Conservation (phyloP, 345 rosid genomes). For the Melaleuca quinquenervia region DNA sequence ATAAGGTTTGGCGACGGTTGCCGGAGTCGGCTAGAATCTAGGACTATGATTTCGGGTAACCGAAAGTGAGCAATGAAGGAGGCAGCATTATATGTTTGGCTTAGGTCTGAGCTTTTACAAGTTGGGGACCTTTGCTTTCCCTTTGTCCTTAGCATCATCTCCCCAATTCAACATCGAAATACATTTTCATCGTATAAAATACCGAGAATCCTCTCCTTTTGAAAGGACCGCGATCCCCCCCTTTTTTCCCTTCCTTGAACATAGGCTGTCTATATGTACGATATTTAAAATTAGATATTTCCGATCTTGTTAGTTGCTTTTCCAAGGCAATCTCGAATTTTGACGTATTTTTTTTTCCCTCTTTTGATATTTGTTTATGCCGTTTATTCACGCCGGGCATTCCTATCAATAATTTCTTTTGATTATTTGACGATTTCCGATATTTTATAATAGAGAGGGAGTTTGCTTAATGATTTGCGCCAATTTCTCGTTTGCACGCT, state of each 20-base stretch:
- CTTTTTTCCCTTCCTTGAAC: background rate
- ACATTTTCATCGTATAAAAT: background rate
- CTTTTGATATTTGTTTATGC: no score
- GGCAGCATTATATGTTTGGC: background rate
- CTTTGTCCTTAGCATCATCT: background rate
- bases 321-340: background rate
- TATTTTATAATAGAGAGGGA: background rate
- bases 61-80: background rate
- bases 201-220: background rate
- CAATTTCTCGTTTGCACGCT: fast-evolving
- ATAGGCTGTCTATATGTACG: background rate
- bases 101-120: background rate
- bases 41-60: background rate
- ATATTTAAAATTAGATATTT: background rate
- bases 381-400: background rate
- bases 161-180: background rate
- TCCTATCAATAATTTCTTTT: background rate
- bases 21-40: background rate
- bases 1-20: background rate
- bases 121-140: background rate
- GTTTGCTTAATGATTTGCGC: background rate
- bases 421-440: background rate
- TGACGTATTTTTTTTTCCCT: background rate
- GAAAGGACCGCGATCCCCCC: background rate
- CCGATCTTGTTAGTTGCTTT: background rate